These are phyloP conservation scores for Xylaria longipes DNA, from an alignment of 495 filamentous ascomycete species.

Conservation along the genomic window DNA sequence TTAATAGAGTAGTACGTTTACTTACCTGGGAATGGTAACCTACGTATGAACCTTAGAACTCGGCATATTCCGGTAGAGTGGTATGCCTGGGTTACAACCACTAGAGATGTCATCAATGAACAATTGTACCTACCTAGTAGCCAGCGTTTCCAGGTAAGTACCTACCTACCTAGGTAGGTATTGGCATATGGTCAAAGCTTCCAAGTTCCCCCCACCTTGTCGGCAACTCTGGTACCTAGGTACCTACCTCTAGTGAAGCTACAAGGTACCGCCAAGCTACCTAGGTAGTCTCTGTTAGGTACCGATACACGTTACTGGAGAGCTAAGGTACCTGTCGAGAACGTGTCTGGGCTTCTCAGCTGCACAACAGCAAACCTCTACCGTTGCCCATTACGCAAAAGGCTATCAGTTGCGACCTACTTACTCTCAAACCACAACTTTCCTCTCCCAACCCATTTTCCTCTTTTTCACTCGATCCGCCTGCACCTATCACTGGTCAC, in stretches of 20 bases:
- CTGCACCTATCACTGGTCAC: not conserved
- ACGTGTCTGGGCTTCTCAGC: not conserved
- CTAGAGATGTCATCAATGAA: not conserved
- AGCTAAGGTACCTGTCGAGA: not conserved
- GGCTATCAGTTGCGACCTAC: slow-evolving; percentile 22
- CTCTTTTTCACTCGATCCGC: not conserved
- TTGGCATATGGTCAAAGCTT: slow-evolving; percentile 13
- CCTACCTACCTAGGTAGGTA: not conserved
- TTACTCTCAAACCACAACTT: slow-evolving; percentile 9
- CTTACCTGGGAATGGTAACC: not conserved
- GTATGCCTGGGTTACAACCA: not conserved
- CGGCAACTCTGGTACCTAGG: not conserved
- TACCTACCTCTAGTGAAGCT: not conserved
- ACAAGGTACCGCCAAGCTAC: not conserved
- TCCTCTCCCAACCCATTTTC: slow-evolving; percentile 16
- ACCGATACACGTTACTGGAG: not conserved
- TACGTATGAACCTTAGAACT: not conserved
- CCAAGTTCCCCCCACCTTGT: slow-evolving; percentile 11
- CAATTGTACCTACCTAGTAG: not conserved
- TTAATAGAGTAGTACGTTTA: not conserved
- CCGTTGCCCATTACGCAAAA: slow-evolving; percentile 22
- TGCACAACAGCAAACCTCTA: slow-evolving; percentile 27
- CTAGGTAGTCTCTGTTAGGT: not conserved
- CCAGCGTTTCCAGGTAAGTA: too few species aligned
- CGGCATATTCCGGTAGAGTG: not conserved